A percentile compares a stretch with the other conserved stretches of the same genome.
Conservation (phyloP, 768 basidiomycete genomes). For the Boletus sp. region DNA sequence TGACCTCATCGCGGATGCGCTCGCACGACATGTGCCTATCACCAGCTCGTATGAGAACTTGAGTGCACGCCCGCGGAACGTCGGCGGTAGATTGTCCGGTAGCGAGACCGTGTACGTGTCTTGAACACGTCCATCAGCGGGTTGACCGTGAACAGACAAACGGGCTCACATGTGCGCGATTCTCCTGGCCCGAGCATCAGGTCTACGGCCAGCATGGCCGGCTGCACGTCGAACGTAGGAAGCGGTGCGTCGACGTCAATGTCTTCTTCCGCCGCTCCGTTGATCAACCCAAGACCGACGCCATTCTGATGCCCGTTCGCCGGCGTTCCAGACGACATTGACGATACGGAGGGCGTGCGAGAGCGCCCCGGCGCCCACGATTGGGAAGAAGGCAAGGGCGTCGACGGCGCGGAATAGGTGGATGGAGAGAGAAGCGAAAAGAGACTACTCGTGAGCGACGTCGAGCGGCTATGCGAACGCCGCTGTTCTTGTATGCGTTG, state of each 20-base stretch:
- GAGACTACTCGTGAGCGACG: constrained; percentile 52
- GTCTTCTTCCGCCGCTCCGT: constrained; percentile 38
- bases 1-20: constrained; percentile 28
- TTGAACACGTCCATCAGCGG: constrained; percentile 30
- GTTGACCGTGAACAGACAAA: background rate
- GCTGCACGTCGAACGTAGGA: constrained; percentile 84
- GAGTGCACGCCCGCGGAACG: constrained; percentile 81
- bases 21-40: constrained; percentile 81
- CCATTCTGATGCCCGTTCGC: constrained; percentile 15
- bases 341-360: constrained; percentile 26
- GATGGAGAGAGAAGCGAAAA: constrained; percentile 47
- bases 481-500: constrained; percentile 23
- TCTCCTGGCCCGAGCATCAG: constrained; percentile 79
- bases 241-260: constrained; percentile 65
- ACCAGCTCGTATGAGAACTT: constrained; percentile 87
- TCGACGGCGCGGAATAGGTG: constrained; percentile 26
- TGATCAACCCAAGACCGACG: constrained; percentile 33
- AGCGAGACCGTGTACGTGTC: constrained; percentile 78
- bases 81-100: constrained; percentile 83
- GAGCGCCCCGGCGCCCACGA: constrained; percentile 22
- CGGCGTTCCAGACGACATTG: constrained; percentile 10
- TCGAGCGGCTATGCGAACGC: constrained; percentile 47
- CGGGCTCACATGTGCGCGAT: constrained; percentile 65
- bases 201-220: constrained; percentile 89
- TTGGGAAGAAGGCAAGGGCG: constrained; percentile 23